Evolutionary conservation across 345 rosid genomes (phyloP), one percentile per base, ranked within the genome.

Genomic region (Moricandia moricandioides): DNA sequence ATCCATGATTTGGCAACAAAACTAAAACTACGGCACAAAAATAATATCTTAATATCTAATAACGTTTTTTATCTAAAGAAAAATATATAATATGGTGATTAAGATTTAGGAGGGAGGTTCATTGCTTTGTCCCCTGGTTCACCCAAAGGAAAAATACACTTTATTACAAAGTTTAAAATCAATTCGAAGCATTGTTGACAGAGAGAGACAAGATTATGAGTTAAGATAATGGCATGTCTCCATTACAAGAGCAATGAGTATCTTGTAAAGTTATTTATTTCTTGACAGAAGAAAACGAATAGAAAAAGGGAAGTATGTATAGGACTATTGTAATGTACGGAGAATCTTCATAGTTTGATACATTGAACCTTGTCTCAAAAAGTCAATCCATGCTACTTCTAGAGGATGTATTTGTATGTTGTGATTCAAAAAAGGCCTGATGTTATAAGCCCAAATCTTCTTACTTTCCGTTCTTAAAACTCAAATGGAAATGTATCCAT

Each of bases 221-320:
- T 68, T 33, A 68, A 68, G 72, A 54, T 68, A 33, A 18, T 68
- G 72, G 39, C 12, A 45, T 45, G 58, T 68, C 34, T 52, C 33
- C 62, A 3, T 59, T 14, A 59, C 39, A 59, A 45, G 52, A 45
- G 52, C 51, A 13, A 12, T 11, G 13, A 10, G 1, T 26, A 58
- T 58, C 14, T 57, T 13, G 8, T 58, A 58, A 13, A 58, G 5
- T 58, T 58, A 31, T n/a, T 47, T 47, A 47, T 43, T 43, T 43
- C 3, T 43, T 4, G 5, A n/a, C 17, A 45, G 11, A 12, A 5
- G 52, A n/a, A 45, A 33, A 33, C 5, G 4, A 29, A 4, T 2
- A 29, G 31, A 33, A 33, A 43, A 45, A 13, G 7, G 17, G 17
- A 45, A 2, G 52, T 45, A 45, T 17, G n/a, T 43, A 43, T 43